These are phyloP conservation scores for Ustilago curta DNA, from an alignment of 1,284 basidiomycete species.

Conservation along the genomic window DNA sequence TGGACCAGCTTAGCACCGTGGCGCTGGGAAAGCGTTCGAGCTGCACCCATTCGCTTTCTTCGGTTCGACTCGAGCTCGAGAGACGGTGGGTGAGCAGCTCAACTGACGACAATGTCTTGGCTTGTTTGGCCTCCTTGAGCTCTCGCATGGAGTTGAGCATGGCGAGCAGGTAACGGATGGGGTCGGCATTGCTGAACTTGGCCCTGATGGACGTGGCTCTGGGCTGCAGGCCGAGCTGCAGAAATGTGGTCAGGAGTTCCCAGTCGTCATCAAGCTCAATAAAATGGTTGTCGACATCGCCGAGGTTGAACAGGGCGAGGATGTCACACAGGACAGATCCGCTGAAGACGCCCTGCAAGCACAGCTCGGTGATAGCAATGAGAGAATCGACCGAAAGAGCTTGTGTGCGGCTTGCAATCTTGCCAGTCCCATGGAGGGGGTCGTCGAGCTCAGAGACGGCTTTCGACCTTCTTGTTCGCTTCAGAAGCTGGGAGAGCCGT, in stretches of 20 bases:
- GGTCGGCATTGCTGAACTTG: conserved; percentile 5
- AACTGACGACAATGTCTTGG: not conserved
- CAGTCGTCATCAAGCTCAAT: conserved; percentile 13
- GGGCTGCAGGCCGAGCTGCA: conserved; percentile 10
- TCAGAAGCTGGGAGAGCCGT: not conserved
- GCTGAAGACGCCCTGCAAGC: conserved; percentile 16
- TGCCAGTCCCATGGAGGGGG: not conserved
- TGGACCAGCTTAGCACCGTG: not conserved
- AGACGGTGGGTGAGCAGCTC: not conserved
- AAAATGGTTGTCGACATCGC: conserved; percentile 18
- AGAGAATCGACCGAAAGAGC: conserved; percentile 18
- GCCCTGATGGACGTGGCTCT: not conserved
- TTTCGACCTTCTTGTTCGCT: not conserved
- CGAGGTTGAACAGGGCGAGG: conserved; percentile 23
- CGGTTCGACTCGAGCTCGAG: not conserved
- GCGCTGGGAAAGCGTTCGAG: conserved; percentile 14
- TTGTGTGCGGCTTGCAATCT: not conserved
- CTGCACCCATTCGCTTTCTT: conserved; percentile 14
- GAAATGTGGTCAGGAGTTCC: conserved; percentile 15
- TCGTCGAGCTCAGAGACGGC: not conserved
- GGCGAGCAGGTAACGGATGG: conserved; percentile 1
- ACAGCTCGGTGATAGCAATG: conserved; percentile 19
- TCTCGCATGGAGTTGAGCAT: conserved; percentile 13
- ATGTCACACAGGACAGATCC: conserved; percentile 9
- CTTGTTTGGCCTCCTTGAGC: conserved; percentile 1